Percentiles rank a stretch among this genome's conserved stretches.
Evolutionary conservation across 108 stramenopile genomes (phyloP).

Genomic region (Stephanodiscus triporus): DNA sequence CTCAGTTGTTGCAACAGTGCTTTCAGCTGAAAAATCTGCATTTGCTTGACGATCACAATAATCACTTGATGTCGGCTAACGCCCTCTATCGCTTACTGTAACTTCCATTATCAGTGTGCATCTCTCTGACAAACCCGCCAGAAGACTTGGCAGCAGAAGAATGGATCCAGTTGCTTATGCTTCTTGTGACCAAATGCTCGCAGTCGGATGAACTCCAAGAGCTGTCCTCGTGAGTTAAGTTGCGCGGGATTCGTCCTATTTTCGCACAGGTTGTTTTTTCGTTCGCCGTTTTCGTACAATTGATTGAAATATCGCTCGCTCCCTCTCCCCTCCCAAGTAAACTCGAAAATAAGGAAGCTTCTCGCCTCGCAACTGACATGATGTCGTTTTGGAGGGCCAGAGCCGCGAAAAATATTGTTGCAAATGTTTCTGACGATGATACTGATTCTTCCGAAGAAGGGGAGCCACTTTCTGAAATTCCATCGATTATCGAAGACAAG

Average conservation of each 20-base stretch:
- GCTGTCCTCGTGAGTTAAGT: slow-evolving; percentile 29
- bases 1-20: background rate
- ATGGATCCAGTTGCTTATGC: slow-evolving; percentile 69
- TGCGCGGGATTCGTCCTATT: background rate
- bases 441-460: slow-evolving; percentile 22
- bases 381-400: slow-evolving; percentile 37
- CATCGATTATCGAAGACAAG: slow-evolving; percentile 4
- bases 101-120: slow-evolving; percentile 29
- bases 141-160: slow-evolving; percentile 69
- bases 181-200: slow-evolving; percentile 79
- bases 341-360: slow-evolving; percentile 36
- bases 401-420: slow-evolving; percentile 43
- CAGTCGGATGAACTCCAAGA: slow-evolving; percentile 75
- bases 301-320: background rate
- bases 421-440: slow-evolving; percentile 38
- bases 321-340: slow-evolving; percentile 2
- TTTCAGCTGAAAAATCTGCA: background rate
- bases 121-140: slow-evolving; percentile 60
- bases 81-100: background rate
- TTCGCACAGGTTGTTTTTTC: too few species aligned
- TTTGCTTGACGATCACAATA: background rate
- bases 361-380: slow-evolving; percentile 24
- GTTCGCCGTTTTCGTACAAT: too few species aligned
- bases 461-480: slow-evolving; percentile 11
- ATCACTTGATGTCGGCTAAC: background rate